These are phyloP conservation scores for Friedmanniomyces simplex DNA, from an alignment of 495 filamentous ascomycete species.

Conservation along the genomic window DNA sequence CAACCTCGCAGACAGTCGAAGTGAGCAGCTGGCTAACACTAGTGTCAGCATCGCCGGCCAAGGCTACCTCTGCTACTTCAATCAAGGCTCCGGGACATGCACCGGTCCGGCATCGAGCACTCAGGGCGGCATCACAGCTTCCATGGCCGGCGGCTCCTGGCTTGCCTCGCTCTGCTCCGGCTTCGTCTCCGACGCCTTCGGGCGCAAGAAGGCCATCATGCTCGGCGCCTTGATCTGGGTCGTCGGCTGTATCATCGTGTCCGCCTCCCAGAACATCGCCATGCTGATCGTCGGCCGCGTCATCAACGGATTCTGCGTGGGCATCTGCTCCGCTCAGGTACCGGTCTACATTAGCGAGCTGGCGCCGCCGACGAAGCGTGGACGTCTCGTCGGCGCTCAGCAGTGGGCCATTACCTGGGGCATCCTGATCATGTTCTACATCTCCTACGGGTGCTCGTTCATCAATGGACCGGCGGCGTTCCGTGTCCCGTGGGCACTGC, in stretches of 20 bases:
- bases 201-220: constrained; percentile 58
- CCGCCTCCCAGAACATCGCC: constrained; percentile 59
- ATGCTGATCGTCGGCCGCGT: constrained; percentile 67
- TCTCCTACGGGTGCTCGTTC: constrained; percentile 52
- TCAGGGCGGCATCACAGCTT: constrained; percentile 36
- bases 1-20: background rate
- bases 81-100: constrained; percentile 25
- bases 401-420: constrained; percentile 70
- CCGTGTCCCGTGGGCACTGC: constrained; percentile 64
- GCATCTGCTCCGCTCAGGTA: constrained; percentile 69
- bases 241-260: constrained; percentile 58
- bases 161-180: constrained; percentile 60
- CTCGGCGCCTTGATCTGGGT: constrained; percentile 31
- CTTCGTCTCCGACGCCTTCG: constrained; percentile 53
- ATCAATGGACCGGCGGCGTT: constrained; percentile 51
- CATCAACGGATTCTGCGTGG: constrained; percentile 67
- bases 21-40: background rate
- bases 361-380: constrained; percentile 57
- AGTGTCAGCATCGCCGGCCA: constrained; percentile 28
- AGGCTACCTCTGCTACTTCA: constrained; percentile 33
- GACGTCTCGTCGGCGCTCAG: constrained; percentile 59
- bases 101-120: constrained; percentile 24
- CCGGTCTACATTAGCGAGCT: constrained; percentile 72
- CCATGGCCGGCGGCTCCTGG: constrained; percentile 70
- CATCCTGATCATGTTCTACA: constrained; percentile 61